Evolutionary conservation across 176 grass and related monocot genomes (phyloP).

Genomic region (Alloteropsis semialata): DNA sequence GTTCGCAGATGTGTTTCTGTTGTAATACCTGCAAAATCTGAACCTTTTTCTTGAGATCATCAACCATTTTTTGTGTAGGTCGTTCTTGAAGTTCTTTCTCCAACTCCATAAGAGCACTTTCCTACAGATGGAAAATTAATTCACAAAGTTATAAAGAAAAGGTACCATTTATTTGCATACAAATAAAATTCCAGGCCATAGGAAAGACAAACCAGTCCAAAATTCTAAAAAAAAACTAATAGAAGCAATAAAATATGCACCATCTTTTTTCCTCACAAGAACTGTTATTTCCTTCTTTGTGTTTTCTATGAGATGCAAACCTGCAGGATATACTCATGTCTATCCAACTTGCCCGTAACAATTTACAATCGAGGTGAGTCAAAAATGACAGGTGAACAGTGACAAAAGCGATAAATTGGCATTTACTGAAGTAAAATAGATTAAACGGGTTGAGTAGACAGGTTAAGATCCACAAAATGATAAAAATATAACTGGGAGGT

Average conservation of each 20-base stretch:
- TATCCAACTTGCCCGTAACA: conserved; percentile 15
- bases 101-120: conserved; percentile 66
- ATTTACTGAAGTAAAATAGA: neutral
- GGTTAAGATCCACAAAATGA: neutral
- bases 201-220: neutral
- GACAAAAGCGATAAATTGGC: conserved; percentile 6
- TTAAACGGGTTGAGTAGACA: neutral
- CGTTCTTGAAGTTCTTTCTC: conserved; percentile 97
- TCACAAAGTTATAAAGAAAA: neutral
- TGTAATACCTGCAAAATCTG: conserved; percentile 88
- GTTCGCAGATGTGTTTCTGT: neutral
- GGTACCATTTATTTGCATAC: neutral
- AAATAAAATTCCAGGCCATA: conserved; percentile 32
- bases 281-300: neutral
- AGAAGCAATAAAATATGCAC: neutral
- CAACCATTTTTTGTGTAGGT: conserved; percentile 82
- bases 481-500: neutral
- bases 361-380: neutral
- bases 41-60: conserved; percentile 98
- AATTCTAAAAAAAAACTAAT: neutral
- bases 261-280: conserved; percentile 11
- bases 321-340: conserved; percentile 7
- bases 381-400: neutral
- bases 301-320: conserved; percentile 6
- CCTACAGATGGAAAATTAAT: conserved; percentile 53